Evolutionary conservation across 768 basidiomycete species (phyloP).

Genomic region (Paxillus ammoniavirescens): DNA sequence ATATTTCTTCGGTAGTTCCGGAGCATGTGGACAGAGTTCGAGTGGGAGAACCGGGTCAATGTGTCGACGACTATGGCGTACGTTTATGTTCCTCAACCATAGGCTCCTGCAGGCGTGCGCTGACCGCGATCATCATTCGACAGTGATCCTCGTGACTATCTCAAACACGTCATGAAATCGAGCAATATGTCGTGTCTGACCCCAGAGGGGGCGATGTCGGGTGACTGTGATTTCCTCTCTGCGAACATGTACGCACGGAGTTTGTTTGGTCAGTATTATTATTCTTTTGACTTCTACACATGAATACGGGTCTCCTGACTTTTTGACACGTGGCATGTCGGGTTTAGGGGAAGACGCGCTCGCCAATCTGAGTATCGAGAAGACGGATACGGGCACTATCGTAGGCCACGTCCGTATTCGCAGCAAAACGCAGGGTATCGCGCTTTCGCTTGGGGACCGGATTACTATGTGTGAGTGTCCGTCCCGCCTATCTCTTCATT

Average conservation of each 20-base stretch:
- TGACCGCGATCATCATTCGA: background rate
- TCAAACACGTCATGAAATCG: constrained; percentile 91
- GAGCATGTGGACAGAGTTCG: constrained; percentile 99
- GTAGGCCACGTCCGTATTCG: constrained; percentile 94
- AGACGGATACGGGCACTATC: constrained; percentile 76
- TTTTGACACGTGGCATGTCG: background rate
- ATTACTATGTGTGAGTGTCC: constrained; percentile 60
- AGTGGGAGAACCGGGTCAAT: constrained; percentile 99
- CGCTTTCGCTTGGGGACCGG: constrained; percentile 87
- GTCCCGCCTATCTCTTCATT: background rate
- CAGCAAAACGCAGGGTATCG: constrained; percentile 97
- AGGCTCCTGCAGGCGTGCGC: background rate
- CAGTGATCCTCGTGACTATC: constrained; percentile 85
- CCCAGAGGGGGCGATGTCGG: constrained; percentile 81
- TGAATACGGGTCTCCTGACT: background rate
- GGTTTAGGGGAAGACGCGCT: constrained; percentile 86
- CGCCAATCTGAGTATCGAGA: constrained; percentile 91
- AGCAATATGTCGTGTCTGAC: constrained; percentile 99
- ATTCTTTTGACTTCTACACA: background rate
- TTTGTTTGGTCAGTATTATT: constrained; percentile 78
- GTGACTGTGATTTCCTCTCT: constrained; percentile 95
- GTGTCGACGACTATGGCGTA: constrained; percentile 82
- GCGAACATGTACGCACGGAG: constrained; percentile 96
- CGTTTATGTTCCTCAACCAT: constrained; percentile 28
- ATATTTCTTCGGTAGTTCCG: constrained; percentile 62